Evolutionary conservation across 768 basidiomycete species (phyloP).

Genomic region (Pleurotus salmoneostramineus): DNA sequence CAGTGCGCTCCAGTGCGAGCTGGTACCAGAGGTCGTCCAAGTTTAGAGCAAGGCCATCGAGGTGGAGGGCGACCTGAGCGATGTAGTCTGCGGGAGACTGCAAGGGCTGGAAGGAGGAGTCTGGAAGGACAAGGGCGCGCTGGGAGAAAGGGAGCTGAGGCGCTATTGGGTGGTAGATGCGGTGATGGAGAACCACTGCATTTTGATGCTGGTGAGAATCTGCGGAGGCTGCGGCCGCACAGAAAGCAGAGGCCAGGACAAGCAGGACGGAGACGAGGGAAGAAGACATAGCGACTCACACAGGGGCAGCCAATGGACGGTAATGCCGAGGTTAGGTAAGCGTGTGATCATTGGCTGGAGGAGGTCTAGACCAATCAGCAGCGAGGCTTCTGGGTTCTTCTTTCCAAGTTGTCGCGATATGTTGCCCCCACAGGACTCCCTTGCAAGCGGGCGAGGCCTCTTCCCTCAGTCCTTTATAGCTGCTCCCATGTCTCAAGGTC

Average conservation of each 20-base stretch:
- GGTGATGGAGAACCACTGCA: constrained; percentile 39
- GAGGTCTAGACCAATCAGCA: constrained; percentile 7
- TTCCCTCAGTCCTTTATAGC: constrained; percentile 8
- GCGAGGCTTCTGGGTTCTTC: constrained; percentile 3
- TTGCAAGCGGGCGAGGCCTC: constrained; percentile 10
- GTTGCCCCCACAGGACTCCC: background rate
- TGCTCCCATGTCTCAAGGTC: constrained; percentile 3
- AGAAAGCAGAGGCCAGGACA: constrained; percentile 11
- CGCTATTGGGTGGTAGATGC: constrained; percentile 45
- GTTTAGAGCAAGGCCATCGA: constrained; percentile 17
- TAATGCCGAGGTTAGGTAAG: constrained; percentile 2
- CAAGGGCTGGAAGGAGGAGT: constrained; percentile 36
- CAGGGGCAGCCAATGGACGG: background rate
- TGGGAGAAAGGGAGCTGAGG: constrained; percentile 33
- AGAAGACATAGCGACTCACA: background rate
- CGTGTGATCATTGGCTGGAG: constrained; percentile 18
- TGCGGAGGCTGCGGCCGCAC: constrained; percentile 13
- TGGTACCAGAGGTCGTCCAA: constrained; percentile 57
- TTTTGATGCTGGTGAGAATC: constrained; percentile 2
- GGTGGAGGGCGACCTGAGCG: constrained; percentile 35
- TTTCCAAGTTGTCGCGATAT: background rate
- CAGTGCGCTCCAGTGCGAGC: constrained; percentile 55
- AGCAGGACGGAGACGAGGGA: constrained; percentile 10
- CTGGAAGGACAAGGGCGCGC: constrained; percentile 36
- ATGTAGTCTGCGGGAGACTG: constrained; percentile 45